Percentiles rank a stretch among this genome's conserved stretches.
These are phyloP conservation scores for Crithidia brevicula DNA, from an alignment of 208 protist genomes.

Conservation along the genomic window DNA sequence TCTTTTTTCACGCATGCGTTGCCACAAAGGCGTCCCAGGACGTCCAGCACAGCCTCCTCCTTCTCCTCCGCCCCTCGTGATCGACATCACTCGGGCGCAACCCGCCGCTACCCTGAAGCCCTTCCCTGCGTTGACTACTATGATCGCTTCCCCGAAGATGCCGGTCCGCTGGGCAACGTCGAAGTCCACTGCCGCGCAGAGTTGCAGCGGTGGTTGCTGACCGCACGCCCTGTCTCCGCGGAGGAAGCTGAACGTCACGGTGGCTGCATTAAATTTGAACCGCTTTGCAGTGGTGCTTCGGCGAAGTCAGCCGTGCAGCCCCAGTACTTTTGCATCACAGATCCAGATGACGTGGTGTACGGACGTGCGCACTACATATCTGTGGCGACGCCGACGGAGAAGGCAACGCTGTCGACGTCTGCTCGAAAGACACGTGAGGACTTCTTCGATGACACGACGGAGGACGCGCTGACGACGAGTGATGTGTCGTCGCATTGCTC, in stretches of 20 bases:
- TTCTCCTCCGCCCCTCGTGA: background rate
- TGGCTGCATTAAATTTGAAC: background rate
- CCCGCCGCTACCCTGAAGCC: background rate
- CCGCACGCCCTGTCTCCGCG: background rate
- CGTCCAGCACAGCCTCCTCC: no score
- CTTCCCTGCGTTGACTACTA: conserved; percentile 4
- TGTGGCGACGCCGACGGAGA: background rate
- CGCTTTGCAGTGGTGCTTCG: background rate
- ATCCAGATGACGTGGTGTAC: background rate
- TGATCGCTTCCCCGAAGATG: background rate
- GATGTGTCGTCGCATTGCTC: background rate
- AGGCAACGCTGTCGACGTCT: background rate
- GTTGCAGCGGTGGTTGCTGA: background rate
- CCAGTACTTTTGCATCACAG: conserved; percentile 3
- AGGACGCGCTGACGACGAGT: background rate
- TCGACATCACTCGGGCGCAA: background rate
- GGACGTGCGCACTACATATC: background rate
- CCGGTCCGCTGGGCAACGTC: background rate
- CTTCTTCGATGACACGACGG: background rate
- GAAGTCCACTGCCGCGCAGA: background rate
- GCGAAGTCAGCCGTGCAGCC: background rate
- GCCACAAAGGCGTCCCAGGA: no score
- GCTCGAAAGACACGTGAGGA: no score
- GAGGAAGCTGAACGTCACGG: background rate
- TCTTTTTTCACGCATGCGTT: no score